A percentile compares a stretch with the other conserved stretches of the same genome.
Conservation (phyloP, 768 basidiomycete genomes). For the Tulasnella sp. region DNA sequence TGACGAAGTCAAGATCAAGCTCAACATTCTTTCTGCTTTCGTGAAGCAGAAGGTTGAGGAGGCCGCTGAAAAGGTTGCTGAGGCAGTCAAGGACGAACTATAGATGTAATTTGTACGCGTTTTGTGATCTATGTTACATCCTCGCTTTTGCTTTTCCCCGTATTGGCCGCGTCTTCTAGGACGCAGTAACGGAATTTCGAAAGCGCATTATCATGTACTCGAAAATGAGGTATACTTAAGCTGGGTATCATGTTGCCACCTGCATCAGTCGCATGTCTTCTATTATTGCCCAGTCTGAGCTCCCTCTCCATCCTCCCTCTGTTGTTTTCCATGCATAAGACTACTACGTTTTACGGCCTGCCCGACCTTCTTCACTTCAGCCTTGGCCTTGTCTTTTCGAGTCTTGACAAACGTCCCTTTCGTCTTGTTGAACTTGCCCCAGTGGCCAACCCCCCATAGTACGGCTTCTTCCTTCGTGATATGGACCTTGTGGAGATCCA, state of each 20-base stretch:
- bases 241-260: not conserved
- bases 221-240: not conserved
- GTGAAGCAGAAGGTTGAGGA: constrained; percentile 30
- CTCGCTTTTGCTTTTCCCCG: not conserved
- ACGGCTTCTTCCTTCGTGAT: constrained; percentile 54
- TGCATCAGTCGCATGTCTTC: not conserved
- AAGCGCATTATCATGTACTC: not conserved
- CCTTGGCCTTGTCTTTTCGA: constrained; percentile 33
- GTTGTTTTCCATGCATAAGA: not conserved
- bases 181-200: not conserved
- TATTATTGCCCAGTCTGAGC: not conserved
- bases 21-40: constrained; percentile 73
- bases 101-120: not conserved
- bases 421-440: constrained; percentile 40
- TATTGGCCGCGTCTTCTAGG: not conserved
- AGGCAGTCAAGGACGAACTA: constrained; percentile 27
- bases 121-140: not conserved
- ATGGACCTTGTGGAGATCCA: constrained; percentile 52
- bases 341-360: not conserved
- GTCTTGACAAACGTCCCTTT: constrained; percentile 30
- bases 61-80: constrained; percentile 26
- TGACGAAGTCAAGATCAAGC: constrained; percentile 89
- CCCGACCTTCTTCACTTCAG: constrained; percentile 23
- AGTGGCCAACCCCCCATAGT: constrained; percentile 51
- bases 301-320: not conserved